phyloP scores from a whole-genome alignment of 2,329 filamentous ascomycete species.

The Fusarium praegraminearum region DNA sequence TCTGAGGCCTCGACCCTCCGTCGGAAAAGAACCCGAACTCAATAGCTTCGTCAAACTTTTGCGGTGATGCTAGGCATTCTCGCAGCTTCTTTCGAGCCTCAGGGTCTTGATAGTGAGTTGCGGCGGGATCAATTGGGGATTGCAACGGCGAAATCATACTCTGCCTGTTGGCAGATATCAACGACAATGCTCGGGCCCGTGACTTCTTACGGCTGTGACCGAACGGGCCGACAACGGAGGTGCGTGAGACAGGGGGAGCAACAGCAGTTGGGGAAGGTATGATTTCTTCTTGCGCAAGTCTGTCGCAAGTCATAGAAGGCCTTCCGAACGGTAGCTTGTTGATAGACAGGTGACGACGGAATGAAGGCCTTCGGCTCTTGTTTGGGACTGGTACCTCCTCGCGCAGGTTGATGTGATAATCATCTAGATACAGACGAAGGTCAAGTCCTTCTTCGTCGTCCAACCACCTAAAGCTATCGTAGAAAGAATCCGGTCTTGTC shows the following conservation, averaged over 20 bases:
- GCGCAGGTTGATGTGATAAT: slow-evolving; percentile 74
- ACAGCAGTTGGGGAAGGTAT: slow-evolving; percentile 45
- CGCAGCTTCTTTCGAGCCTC: slow-evolving; percentile 88
- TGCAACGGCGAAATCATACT: slow-evolving; percentile 41
- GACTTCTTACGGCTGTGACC: slow-evolving; percentile 64
- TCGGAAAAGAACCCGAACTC: slow-evolving; percentile 90
- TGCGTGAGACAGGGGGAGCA: slow-evolving; percentile 40
- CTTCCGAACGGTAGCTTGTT: slow-evolving; percentile 73
- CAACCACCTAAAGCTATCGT: slow-evolving; percentile 78
- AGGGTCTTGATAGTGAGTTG: slow-evolving; percentile 89
- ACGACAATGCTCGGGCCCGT: slow-evolving; percentile 65
- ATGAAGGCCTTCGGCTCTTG: slow-evolving; percentile 68
- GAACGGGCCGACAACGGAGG: slow-evolving; percentile 40
- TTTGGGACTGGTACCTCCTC: slow-evolving; percentile 59
- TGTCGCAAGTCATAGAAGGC: slow-evolving; percentile 64
- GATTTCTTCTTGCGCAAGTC: slow-evolving; percentile 60
- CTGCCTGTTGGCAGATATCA: slow-evolving; percentile 63
- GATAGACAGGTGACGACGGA: slow-evolving; percentile 79
- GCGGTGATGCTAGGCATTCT: slow-evolving; percentile 86
- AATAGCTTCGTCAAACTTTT: slow-evolving; percentile 95
- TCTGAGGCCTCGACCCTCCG: slow-evolving; percentile 50
- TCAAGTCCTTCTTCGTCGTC: slow-evolving; percentile 80
- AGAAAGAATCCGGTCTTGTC: slow-evolving; percentile 65
- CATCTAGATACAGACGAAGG: slow-evolving; percentile 73
- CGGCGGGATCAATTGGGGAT: slow-evolving; percentile 71